A percentile compares a stretch with the other conserved stretches of the same genome.
Conservation (phyloP, 495 filamentous ascomycete genomes). For the Geoglossum glabrum region DNA sequence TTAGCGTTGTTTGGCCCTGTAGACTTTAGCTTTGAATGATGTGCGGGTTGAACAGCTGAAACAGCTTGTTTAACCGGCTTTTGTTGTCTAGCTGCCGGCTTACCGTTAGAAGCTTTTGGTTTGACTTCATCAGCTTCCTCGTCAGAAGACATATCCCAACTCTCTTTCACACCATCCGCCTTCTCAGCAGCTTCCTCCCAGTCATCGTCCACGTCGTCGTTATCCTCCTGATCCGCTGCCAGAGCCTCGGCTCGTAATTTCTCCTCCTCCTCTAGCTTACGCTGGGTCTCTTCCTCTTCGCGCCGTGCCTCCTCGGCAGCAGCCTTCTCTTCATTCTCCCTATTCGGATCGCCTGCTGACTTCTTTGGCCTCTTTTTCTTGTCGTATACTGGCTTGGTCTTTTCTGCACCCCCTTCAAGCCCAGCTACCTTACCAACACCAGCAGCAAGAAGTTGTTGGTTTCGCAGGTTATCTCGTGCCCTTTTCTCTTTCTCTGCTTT, state of each 20-base stretch:
- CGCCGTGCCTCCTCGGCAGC: conserved; percentile 40
- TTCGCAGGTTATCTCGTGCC: conserved; percentile 59
- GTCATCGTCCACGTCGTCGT: conserved; percentile 45
- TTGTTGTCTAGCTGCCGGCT: conserved; percentile 14
- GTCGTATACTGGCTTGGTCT: conserved; percentile 56
- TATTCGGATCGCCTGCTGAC: conserved; percentile 41
- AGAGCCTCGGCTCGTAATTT: conserved; percentile 30
- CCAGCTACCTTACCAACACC: conserved; percentile 53
- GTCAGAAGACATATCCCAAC: conserved; percentile 77
- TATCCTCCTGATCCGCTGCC: conserved; percentile 32
- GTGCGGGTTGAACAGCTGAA: not conserved
- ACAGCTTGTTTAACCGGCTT: conserved; percentile 13
- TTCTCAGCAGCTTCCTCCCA: conserved; percentile 77
- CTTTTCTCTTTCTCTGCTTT: conserved; percentile 84
- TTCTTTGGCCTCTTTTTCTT: conserved; percentile 62
- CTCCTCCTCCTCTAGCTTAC: conserved; percentile 25
- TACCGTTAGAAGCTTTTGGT: conserved; percentile 18
- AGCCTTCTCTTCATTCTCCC: conserved; percentile 37
- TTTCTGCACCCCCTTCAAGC: conserved; percentile 39
- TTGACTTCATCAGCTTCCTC: conserved; percentile 61
- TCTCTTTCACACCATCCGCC: conserved; percentile 62
- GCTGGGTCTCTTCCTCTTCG: conserved; percentile 41
- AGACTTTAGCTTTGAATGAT: conserved; percentile 5
- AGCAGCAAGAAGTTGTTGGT: conserved; percentile 85
- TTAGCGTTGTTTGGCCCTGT: conserved; percentile 5